Percentiles rank a stretch among this genome's conserved stretches.
Conservation (phyloP, 345 rosid species). For the Litchi chinensis region DNA sequence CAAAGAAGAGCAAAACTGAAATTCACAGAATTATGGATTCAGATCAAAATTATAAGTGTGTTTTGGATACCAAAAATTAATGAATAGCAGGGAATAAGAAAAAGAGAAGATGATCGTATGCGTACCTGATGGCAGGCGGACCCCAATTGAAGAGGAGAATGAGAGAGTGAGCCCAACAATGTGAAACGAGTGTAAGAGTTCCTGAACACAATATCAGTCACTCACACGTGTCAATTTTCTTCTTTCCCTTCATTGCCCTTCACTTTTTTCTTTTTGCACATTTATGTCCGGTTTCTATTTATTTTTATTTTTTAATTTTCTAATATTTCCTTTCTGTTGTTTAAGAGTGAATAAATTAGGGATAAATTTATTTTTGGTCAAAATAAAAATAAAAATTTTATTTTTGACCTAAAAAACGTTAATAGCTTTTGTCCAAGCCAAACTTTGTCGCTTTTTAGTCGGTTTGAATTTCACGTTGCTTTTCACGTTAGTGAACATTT, state of each 20-base stretch:
- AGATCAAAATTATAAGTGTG: neutral
- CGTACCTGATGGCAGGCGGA: neutral
- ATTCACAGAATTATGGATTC: neutral
- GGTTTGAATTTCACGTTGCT: too few species aligned
- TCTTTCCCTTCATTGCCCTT: neutral
- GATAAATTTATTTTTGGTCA: too few species aligned
- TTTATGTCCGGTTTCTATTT: too few species aligned
- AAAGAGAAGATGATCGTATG: neutral
- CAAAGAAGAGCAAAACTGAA: neutral
- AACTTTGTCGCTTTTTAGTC: too few species aligned
- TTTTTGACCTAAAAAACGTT: too few species aligned
- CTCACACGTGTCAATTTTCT: neutral
- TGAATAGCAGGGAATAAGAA: neutral
- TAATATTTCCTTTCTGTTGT: too few species aligned
- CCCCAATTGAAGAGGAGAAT: neutral
- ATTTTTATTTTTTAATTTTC: too few species aligned
- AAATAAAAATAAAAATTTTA: too few species aligned
- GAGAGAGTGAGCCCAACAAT: neutral
- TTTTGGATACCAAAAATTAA: neutral
- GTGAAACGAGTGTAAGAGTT: neutral
- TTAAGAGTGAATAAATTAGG: too few species aligned
- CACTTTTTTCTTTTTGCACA: too few species aligned
- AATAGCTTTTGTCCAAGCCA: too few species aligned
- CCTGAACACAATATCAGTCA: neutral
- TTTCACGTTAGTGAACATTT: too few species aligned